A percentile compares a stretch with the other conserved stretches of the same genome.
Evolutionary conservation across 1,284 basidiomycete genomes (phyloP).

Genomic region (Cutaneotrichosporon daszewskae): DNA sequence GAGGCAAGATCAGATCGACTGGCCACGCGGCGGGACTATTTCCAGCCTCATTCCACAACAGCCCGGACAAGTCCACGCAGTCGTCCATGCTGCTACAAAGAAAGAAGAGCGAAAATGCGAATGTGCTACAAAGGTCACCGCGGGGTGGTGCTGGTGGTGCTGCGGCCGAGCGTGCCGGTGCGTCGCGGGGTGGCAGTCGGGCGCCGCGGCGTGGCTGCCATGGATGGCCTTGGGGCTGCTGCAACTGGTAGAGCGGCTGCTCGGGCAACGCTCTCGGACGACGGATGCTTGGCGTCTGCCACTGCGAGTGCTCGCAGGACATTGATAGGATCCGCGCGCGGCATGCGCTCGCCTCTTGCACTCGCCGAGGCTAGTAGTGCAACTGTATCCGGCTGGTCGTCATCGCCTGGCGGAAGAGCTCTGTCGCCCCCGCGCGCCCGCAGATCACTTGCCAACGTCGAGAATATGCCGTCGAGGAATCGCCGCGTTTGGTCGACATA

Average conservation of each 20-base stretch:
- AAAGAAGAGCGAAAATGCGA: conserved; percentile 3
- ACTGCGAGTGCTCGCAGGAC: conserved; percentile 40
- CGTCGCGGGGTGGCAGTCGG: conserved; percentile 4
- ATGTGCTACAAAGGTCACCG: not conserved
- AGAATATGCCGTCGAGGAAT: conserved; percentile 47
- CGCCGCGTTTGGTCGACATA: conserved; percentile 39
- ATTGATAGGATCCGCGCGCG: conserved; percentile 33
- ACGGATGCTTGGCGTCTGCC: conserved; percentile 25
- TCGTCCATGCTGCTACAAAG: conserved; percentile 1
- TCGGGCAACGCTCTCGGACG: not conserved
- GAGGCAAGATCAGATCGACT: not conserved
- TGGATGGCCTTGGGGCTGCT: conserved; percentile 1
- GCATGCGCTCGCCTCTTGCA: not conserved
- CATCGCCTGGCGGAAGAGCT: conserved; percentile 13
- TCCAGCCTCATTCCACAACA: not conserved
- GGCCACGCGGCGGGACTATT: not conserved
- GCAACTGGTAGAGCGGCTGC: not conserved
- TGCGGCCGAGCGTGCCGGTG: conserved; percentile 10
- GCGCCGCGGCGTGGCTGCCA: conserved; percentile 2
- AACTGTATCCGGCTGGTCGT: conserved; percentile 28
- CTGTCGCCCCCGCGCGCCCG: conserved; percentile 31
- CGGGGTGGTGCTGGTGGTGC: conserved; percentile 5
- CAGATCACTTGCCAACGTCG: conserved; percentile 39
- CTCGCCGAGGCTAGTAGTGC: conserved; percentile 22
- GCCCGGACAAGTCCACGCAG: not conserved